These are phyloP conservation scores for Salix exigua DNA, from an alignment of 345 rosid species.

Conservation along the genomic window DNA sequence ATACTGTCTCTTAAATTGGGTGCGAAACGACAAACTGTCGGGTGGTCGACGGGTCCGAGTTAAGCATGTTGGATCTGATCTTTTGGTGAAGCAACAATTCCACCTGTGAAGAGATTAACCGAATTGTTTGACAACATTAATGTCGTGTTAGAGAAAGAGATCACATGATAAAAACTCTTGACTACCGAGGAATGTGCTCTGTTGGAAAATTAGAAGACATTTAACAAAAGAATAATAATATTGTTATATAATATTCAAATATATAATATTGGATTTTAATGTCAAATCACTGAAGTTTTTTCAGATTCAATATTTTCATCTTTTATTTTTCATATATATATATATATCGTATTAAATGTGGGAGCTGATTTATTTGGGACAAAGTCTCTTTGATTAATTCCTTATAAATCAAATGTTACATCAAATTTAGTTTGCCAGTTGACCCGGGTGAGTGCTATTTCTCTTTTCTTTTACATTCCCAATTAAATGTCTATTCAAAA, in stretches of 20 bases:
- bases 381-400: too few species aligned
- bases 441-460: too few species aligned
- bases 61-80: not conserved
- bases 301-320: too few species aligned
- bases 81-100: not conserved
- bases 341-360: not conserved
- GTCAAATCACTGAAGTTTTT: not conserved
- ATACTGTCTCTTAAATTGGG: constrained; percentile 20
- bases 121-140: not conserved
- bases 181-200: not conserved
- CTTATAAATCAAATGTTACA: too few species aligned
- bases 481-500: too few species aligned
- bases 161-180: not conserved
- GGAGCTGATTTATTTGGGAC: not conserved
- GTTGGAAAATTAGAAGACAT: too few species aligned
- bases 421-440: too few species aligned
- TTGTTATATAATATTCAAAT: too few species aligned
- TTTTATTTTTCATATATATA: not conserved
- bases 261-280: not conserved
- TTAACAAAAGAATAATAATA: too few species aligned
- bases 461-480: too few species aligned
- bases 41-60: constrained; percentile 7
- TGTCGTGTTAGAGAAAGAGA: not conserved
- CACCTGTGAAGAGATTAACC: not conserved
- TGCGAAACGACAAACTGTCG: constrained; percentile 18